Evolutionary conservation across 1,139 yeast species (phyloP), one percentile per base, ranked within the genome.

Genomic region (Yamadazyma kanchanaburiensis): DNA sequence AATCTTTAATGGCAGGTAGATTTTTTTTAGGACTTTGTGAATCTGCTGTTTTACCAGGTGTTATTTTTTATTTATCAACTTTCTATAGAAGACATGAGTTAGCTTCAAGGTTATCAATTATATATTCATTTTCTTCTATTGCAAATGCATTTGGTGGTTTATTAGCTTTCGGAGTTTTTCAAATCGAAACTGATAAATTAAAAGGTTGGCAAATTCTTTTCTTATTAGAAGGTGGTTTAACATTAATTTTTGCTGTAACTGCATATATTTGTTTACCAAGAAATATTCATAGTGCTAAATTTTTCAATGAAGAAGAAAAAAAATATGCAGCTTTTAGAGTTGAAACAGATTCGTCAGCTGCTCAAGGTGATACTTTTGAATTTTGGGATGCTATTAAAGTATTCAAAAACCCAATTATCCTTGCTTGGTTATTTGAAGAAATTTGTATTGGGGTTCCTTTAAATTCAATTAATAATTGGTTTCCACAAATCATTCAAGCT

Each of bases 181-280:
- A 35, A 43, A 38, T 33, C 30, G 39, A 42, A 49, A 38, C 27
- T 38, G 31, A 32, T 15, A 31, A 49, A 9, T 48, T 58, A 30
- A 44, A 48, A 21, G 84, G 84, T 5, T 79, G 85, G 84, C 63
- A 70, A 40, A 80, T 80, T 75, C 54, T 81, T 15, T 81, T 81
- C 45, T 45, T 81, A 11, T 55, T 81, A 27, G 88, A 80, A 47
- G 88, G 88, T 2, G 35, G 68, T 3, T 47, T 77, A 29, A 78
- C 87, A 1, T 50, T 80, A 4, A 23, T 53, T 1, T 62, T 80
- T 44, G 86, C 87, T 1, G 33, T 77, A 14, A 41, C 55, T 17
- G 63, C 80, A 1, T 70, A 57, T 35, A 68, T 45, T 5, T 42
- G 42, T 30, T 45, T 55, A 22, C 55, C 55, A 3, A 40, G 59